phyloP scores from a whole-genome alignment of 2,329 filamentous ascomycete genomes.

The Rhinocladiella mackenziei region DNA sequence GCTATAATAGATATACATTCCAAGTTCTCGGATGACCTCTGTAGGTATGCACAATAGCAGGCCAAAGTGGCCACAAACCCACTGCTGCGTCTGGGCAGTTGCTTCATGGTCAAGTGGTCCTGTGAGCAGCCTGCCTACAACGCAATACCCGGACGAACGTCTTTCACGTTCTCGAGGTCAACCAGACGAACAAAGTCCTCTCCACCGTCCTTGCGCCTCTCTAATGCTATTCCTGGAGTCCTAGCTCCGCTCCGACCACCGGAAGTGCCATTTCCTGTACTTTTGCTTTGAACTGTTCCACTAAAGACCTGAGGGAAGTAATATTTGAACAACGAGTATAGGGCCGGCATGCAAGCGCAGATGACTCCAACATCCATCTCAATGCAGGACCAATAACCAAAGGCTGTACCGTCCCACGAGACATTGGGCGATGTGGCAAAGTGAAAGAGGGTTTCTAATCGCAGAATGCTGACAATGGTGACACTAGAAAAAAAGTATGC shows the following conservation, averaged over 20 bases:
- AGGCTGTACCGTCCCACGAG: constrained; percentile 39
- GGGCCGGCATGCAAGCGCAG: constrained; percentile 44
- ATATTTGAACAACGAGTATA: constrained; percentile 31
- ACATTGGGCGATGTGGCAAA: constrained; percentile 38
- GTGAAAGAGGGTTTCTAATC: constrained; percentile 42
- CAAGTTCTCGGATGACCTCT: too few species aligned
- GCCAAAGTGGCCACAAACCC: too few species aligned
- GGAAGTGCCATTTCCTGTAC: constrained; percentile 2
- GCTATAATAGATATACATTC: too few species aligned
- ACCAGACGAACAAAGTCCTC: constrained; percentile 2
- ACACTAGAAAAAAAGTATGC: constrained; percentile 33
- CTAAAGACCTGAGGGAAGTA: constrained; percentile 21
- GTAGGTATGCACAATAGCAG: too few species aligned
- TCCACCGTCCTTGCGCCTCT: constrained; percentile 1
- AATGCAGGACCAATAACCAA: constrained; percentile 42
- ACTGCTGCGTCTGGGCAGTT: too few species aligned
- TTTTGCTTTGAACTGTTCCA: constrained; percentile 7
- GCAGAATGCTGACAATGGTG: constrained; percentile 44
- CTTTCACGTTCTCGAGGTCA: constrained; percentile 3
- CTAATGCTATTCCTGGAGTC: constrained; percentile 3
- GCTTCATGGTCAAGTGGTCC: too few species aligned
- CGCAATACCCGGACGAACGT: background rate
- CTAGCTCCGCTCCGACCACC: background rate
- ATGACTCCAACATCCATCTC: constrained; percentile 45
- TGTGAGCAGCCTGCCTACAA: background rate